Percentiles rank a stretch among this genome's conserved stretches.
Evolutionary conservation across 768 basidiomycete species (phyloP).

Genomic region (Amanita subjunquillea): DNA sequence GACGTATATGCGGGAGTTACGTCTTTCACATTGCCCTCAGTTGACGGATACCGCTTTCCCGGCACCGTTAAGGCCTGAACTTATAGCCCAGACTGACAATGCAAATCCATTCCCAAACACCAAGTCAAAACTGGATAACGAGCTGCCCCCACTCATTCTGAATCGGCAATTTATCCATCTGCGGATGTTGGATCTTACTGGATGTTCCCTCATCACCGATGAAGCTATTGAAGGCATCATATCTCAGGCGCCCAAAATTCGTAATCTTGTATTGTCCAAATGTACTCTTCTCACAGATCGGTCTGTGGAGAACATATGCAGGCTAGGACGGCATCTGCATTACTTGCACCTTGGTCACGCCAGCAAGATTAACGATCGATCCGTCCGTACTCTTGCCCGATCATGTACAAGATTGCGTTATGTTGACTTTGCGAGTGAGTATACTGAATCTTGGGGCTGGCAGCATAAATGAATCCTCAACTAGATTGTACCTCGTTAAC

Average conservation of each 20-base stretch:
- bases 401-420: constrained; percentile 87
- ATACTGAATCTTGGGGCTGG: background rate
- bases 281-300: constrained; percentile 72
- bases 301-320: constrained; percentile 74
- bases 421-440: constrained; percentile 91
- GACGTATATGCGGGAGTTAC: constrained; percentile 82
- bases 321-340: constrained; percentile 85
- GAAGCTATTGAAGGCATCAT: constrained; percentile 77
- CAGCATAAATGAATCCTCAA: constrained; percentile 8
- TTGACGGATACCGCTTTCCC: constrained; percentile 87
- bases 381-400: constrained; percentile 74
- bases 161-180: constrained; percentile 68
- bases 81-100: constrained; percentile 18
- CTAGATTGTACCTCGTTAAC: constrained; percentile 80
- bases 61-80: constrained; percentile 39
- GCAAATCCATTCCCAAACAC: constrained; percentile 35
- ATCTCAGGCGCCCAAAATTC: constrained; percentile 70
- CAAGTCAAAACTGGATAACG: constrained; percentile 25
- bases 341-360: constrained; percentile 95
- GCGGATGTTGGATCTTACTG: constrained; percentile 88
- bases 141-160: constrained; percentile 58
- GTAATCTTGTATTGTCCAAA: constrained; percentile 82
- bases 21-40: constrained; percentile 66
- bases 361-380: constrained; percentile 78
- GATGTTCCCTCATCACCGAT: constrained; percentile 74